Evolutionary conservation across 805 yeast genomes (phyloP), one percentile per base, ranked within the genome.

Genomic region (Barnettozyma wickerhamii): DNA sequence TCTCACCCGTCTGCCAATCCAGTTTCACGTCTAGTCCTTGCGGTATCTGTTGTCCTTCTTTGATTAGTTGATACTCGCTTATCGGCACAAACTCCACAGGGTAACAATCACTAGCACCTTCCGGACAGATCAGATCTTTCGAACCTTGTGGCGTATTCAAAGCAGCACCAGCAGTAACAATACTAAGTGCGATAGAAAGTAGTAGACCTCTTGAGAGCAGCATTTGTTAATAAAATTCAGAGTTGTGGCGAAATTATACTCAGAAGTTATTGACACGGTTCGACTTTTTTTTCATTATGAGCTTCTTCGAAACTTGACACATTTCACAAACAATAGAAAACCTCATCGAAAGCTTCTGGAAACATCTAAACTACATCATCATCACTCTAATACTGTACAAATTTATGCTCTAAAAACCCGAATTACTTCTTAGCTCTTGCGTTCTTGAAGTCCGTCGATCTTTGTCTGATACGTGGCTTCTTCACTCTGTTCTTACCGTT

Each of bases 11-110:
- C n/a, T 81, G 86, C 42, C 89, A 62, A 57, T 87, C 81, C 50
- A 90, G 52, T 48, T 86, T 69, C 10, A 89, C 77, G 59, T 58
- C 60, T 26, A 85, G 62, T 0, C 97, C 98, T 6, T 75, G 75
- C 1, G 96, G 95, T 4, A 90, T 70, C 7, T 74, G 70, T 53
- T 87, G 96, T n/a, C 81, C 88, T 35, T 75, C 81, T 49, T 64
- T 69, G 5, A 90, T 74, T 2, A 56, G 55, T 63, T 80, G 78
- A 95, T 96, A 90, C 48, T 83, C 76, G 1, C 56, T 46, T 0
- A 79, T 62, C 1, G 96, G 84, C 29, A 62, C 74, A 55, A 89
- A 88, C 2, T 74, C 46, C 32, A 63, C 62, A 1, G 86, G 84
- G 53, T 84, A 84, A 52, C 91, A 84, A 45, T 77, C 74, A 1